These are phyloP conservation scores for Tephrocybe sp. DNA, from an alignment of 768 basidiomycete genomes.

Conservation along the genomic window DNA sequence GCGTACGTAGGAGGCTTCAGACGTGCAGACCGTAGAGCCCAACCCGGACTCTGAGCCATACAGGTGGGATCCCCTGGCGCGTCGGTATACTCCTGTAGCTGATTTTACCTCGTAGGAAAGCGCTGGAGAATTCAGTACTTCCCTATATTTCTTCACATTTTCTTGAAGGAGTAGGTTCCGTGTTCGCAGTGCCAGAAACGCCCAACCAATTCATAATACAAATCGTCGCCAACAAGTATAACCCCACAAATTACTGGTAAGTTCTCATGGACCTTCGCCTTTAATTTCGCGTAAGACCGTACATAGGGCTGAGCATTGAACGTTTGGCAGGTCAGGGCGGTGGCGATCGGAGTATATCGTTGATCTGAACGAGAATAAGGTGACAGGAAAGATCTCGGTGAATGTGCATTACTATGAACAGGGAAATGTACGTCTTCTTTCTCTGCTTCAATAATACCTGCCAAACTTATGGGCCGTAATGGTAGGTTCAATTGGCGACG, in stretches of 20 bases:
- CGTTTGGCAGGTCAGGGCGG: constrained; percentile 74
- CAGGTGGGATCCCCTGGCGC: constrained; percentile 48
- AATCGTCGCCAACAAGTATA: constrained; percentile 95
- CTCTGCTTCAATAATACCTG: neutral
- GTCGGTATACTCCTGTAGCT: neutral
- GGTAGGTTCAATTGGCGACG: constrained; percentile 87
- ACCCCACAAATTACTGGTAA: constrained; percentile 90
- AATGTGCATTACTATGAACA: constrained; percentile 98
- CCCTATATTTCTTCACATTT: constrained; percentile 83
- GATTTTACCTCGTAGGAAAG: constrained; percentile 43
- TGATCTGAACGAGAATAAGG: constrained; percentile 59
- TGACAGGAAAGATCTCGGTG: constrained; percentile 74
- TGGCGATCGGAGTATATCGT: constrained; percentile 90
- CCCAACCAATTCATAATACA: constrained; percentile 63
- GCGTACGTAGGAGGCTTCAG: constrained; percentile 69
- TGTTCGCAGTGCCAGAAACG: constrained; percentile 56
- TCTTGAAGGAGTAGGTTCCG: constrained; percentile 71
- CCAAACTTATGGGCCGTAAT: neutral
- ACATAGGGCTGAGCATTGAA: neutral
- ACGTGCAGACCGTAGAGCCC: constrained; percentile 62
- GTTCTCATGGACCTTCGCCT: too few species aligned
- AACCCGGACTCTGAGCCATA: constrained; percentile 70
- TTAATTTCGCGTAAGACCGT: too few species aligned
- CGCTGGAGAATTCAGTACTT: constrained; percentile 67
- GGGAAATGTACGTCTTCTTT: constrained; percentile 68